Evolutionary conservation across 1,284 basidiomycete genomes (phyloP), one percentile per base, ranked within the genome.

Genomic region (Cryptococcus sp.): DNA sequence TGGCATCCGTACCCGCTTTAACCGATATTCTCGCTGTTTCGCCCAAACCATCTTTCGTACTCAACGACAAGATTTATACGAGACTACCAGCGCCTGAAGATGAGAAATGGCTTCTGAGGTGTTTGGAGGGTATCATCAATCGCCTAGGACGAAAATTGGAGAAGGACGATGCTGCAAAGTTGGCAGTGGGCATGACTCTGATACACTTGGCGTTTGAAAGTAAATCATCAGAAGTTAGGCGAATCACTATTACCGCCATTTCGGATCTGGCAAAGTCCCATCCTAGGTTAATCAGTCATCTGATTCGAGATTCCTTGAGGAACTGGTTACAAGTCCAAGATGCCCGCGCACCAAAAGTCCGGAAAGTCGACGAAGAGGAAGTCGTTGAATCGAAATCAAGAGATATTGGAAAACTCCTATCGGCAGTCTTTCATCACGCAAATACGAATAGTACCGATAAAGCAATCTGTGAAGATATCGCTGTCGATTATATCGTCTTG

Each of bases 31-130:
- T 74, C 1, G 69, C 78, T 1, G 70, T 79, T 5, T 56, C 66
- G 4, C 74, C 76, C 16, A 94, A 91, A 67, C 87, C 90, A 0
- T 86, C 86, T 1, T 94, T 94, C 76, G 69, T 96, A 37, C 66
- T 93, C 19, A 89, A 83, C 82, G 90, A 92, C 52, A 91, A 88
- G 71, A 83, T 88, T 0, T 91, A 91, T 66, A 81, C 84, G 51
- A 91, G 88, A 69, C 63, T 86, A 4, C 76, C 76, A 4, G 80
- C 83, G 4, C 63, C 74, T 0, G 82, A 83, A 18, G 91, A 93
- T 28, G 84, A 89, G 58, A 66, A 63, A 16, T 94, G 91, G 91
- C 74, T 94, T 3, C 75, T 89, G n/a, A 80, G 85, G 25, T 85
- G 87, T 0, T 69, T 80, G 4, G 78, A 83, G 49, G 81, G 79